Evolutionary conservation across 768 basidiomycete genomes (phyloP), one percentile per base, ranked within the genome.

Genomic region (Psilocybe subaeruginosa): DNA sequence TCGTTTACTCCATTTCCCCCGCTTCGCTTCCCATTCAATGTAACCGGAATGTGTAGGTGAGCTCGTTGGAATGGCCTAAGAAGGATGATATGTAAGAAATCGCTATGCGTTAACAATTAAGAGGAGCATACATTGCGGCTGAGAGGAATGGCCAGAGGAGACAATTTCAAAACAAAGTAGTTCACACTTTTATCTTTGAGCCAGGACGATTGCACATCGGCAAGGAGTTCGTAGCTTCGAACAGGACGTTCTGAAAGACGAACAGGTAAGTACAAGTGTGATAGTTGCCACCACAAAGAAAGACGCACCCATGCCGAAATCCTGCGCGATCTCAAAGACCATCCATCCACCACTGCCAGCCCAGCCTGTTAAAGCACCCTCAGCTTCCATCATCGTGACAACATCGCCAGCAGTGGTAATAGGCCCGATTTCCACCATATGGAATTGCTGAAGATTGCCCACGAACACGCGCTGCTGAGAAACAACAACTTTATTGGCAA

Each of bases 1-100:
- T 35, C 94, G 85, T 75, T 98, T 98, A 58, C 80, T 89, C 97
- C 97, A 99, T 74, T 97, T 97, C 37, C 95, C 95, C 61, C 90
- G 86, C 76, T 97, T 98, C 48, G 79, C 80, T 77, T 97, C 93
- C 84, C 88, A 92, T 72, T 98, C 92, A 27, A 98, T 86, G 68
- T 88, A 95, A 5, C 90, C 79, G 39, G 78, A 77, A 68, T 78
- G 73, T 19, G 72, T 75, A 6, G 83, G 79, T 27, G 82, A 75
- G 63, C 76, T 80, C n/a, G 82, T 74, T 17, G 78, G 81, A 16
- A 78, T 77, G 54, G 75, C 75, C 77, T 77, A 47, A 52, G 48
- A 55, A 23, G 23, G 23, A 23, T 23, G 23, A 64, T 23, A 65
- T 29, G 33, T 19, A 14, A 27, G 23, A 46, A 29, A 57, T 58